A percentile compares a stretch with the other conserved stretches of the same genome.
Evolutionary conservation across 2,329 filamentous ascomycete species (phyloP).

Genomic region (Fonsecaea nubica): DNA sequence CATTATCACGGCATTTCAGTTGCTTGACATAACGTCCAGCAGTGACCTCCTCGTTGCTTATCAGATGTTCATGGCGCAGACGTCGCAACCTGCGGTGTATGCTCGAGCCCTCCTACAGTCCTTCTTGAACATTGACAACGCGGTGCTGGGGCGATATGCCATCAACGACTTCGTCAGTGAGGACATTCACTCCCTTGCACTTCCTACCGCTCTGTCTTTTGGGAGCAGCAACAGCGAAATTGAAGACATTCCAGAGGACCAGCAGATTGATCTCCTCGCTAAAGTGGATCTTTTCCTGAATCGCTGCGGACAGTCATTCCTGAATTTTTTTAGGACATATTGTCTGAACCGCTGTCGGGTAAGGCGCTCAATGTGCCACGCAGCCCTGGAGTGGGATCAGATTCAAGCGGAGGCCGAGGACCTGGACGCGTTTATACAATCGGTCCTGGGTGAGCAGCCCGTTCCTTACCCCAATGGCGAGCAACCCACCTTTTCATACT

Average conservation of each 20-base stretch:
- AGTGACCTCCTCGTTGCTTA: constrained; percentile 65
- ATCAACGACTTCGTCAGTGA: constrained; percentile 78
- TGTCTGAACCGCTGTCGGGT: constrained; percentile 91
- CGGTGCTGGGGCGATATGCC: constrained; percentile 70
- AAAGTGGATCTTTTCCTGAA: constrained; percentile 73
- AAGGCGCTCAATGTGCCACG: constrained; percentile 85
- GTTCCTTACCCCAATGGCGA: constrained; percentile 58
- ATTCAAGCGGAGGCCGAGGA: constrained; percentile 80
- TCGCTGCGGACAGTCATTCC: constrained; percentile 69
- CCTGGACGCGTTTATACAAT: constrained; percentile 71
- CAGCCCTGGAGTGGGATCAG: constrained; percentile 80
- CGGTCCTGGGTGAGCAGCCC: constrained; percentile 66
- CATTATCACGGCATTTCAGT: constrained; percentile 70
- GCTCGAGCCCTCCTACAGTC: constrained; percentile 80
- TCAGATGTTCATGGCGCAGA: constrained; percentile 75
- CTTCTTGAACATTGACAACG: constrained; percentile 75
- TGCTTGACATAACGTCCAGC: constrained; percentile 56
- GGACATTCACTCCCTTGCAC: constrained; percentile 77
- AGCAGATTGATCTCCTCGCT: constrained; percentile 73
- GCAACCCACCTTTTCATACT: constrained; percentile 68
- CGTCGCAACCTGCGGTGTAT: constrained; percentile 82
- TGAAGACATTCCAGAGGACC: constrained; percentile 75
- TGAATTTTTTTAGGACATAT: constrained; percentile 81
- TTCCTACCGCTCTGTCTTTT: constrained; percentile 71
- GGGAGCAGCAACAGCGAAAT: constrained; percentile 77